Base-by-base conservation (phyloP, 2,329 filamentous ascomycete genomes). In the Cladophialophora yegresii region DNA sequence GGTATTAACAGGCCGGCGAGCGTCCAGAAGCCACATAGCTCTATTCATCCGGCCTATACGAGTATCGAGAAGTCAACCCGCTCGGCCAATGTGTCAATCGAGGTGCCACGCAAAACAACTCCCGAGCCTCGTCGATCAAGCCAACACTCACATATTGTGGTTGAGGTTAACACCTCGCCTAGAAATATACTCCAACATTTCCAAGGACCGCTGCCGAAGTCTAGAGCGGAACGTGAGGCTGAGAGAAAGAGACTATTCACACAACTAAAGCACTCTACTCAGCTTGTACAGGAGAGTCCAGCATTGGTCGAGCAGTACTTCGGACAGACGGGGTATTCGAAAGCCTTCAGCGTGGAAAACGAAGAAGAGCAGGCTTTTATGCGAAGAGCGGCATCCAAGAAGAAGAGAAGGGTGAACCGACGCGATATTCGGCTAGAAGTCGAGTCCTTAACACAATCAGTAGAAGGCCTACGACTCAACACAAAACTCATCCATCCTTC, bases 291-390 rank as follows among this genome's bases (percentile, higher is more conserved):
- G 10, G 47, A 65, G 13, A 62, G 59, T 13, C 66, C 58, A 7
- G 49, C 59, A 23, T 57, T 67, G 13, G 67, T 70, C 4, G 60
- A 64, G 23, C 56, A 58, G 16, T 36, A 53, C 33, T 64, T 67
- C 36, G 67, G 69, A 16, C 43, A 63, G 33, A 64, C 60, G 1
- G 66, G 64, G 6, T 69, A 70, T 43, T 68, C 68, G 8, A 32
- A 65, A 4, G 50, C 57, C 2, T 64, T 58, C 47, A 51, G 57
- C 8, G 36, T 55, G 7, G 56, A 64, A 28, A 56, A 62, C 12
- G 54, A 58, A 40, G 58, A 62, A n/a, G 47, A 62, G 12, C 30
- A 54, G 9, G 28, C 53, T 20, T 49, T 57, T 10, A 58, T 64
- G 61, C n/a, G 22, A 28, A 36, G 36, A 28, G 45, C 63, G 4